A percentile compares a stretch with the other conserved stretches of the same genome.
Conservation (phyloP, 495 filamentous ascomycete genomes). For the Penicillium fimorum region DNA sequence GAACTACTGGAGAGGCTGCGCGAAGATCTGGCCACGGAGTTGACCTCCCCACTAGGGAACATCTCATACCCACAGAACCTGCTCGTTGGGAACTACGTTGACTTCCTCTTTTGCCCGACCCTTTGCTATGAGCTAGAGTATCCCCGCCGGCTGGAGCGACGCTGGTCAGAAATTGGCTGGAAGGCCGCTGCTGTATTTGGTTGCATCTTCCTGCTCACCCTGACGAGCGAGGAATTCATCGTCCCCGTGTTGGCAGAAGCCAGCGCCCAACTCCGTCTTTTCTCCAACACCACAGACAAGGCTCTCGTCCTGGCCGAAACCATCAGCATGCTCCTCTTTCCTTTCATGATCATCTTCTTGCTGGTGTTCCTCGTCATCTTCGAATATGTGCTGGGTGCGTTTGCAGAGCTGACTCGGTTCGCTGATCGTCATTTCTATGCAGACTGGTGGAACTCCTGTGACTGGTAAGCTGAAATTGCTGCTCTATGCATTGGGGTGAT, state of each 20-base stretch:
- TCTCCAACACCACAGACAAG: slow-evolving; percentile 59
- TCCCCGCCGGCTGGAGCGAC: slow-evolving; percentile 68
- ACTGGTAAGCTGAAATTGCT: slow-evolving; percentile 40
- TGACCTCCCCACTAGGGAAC: slow-evolving; percentile 84
- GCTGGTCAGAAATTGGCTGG: slow-evolving; percentile 79
- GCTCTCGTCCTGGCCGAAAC: slow-evolving; percentile 82
- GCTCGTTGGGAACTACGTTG: slow-evolving; percentile 73
- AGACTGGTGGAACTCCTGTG: slow-evolving; percentile 84
- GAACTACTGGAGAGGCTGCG: slow-evolving; percentile 65
- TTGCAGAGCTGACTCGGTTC: slow-evolving; percentile 90
- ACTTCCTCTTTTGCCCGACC: slow-evolving; percentile 90
- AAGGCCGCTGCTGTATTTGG: slow-evolving; percentile 92
- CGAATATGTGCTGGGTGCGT: slow-evolving; percentile 92
- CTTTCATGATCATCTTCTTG: slow-evolving; percentile 95
- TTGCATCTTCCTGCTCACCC: slow-evolving; percentile 90
- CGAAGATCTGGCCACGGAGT: slow-evolving; percentile 83
- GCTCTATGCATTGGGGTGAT: background rate
- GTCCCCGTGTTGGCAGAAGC: slow-evolving; percentile 84
- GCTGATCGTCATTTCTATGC: slow-evolving; percentile 94
- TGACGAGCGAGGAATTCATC: slow-evolving; percentile 94
- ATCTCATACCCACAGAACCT: slow-evolving; percentile 91
- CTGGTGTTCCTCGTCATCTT: slow-evolving; percentile 97
- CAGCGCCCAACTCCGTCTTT: slow-evolving; percentile 58
- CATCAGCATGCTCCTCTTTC: slow-evolving; percentile 91
- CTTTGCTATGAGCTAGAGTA: slow-evolving; percentile 98